phyloP scores from a whole-genome alignment of 225 moss, liverwort and hornwort genomes.

The Marchantia polymorpha region DNA sequence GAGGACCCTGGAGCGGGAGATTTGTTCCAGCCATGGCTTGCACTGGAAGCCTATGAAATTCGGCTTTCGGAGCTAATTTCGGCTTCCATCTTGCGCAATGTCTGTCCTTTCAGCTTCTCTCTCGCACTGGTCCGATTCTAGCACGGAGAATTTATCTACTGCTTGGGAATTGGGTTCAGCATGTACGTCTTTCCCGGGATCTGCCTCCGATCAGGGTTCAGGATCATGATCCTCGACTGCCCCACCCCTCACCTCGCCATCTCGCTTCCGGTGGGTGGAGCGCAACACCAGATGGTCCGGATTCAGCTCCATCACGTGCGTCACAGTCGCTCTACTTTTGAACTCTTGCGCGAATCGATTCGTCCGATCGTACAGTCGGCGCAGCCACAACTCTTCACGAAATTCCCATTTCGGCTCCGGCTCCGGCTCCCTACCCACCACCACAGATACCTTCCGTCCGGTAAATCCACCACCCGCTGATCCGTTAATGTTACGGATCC shows the following conservation, averaged over 20 bases:
- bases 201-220: conserved; percentile 1
- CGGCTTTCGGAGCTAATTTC: neutral
- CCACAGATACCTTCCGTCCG: too few species aligned
- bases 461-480: too few species aligned
- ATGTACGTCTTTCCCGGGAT: neutral
- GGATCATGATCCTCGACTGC: neutral
- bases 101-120: neutral
- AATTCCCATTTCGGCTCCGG: neutral
- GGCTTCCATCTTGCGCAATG: neutral
- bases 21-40: neutral
- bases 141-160: neutral
- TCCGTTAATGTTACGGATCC: neutral
- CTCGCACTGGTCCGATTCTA: neutral
- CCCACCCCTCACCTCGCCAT: neutral
- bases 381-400: neutral
- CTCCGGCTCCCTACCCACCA: neutral
- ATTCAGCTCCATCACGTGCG: conserved; percentile 11
- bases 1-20: neutral
- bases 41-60: conserved; percentile 1
- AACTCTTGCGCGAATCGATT: conserved; percentile 4
- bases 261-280: neutral
- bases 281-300: conserved; percentile 10
- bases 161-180: conserved; percentile 6
- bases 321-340: neutral
- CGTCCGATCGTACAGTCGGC: neutral